phyloP scores from a whole-genome alignment of 2,329 filamentous ascomycete species.

The Colletotrichum caudatum region DNA sequence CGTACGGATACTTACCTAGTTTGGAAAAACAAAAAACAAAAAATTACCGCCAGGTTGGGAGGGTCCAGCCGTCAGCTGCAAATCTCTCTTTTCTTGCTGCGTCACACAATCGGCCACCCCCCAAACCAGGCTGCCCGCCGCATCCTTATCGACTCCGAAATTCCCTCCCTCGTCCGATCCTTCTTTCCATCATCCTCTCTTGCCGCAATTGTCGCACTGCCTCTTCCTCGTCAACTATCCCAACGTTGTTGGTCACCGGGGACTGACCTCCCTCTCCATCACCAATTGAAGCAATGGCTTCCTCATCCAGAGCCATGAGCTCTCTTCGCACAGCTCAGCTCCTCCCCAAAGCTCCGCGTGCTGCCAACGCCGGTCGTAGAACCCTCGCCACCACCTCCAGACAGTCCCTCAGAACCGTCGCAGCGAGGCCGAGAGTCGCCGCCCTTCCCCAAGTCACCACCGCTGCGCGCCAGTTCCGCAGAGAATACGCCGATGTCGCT shows the following conservation, averaged over 20 bases:
- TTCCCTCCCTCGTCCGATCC: conserved; percentile 30
- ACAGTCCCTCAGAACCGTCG: conserved; percentile 30
- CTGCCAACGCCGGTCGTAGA: conserved; percentile 48
- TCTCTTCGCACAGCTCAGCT: conserved; percentile 48
- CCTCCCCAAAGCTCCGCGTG: conserved; percentile 45
- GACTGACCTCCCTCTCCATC: conserved; percentile 36
- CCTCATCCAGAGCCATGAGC: conserved; percentile 58
- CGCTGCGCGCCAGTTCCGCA: conserved; percentile 56
- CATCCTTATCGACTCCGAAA: conserved; percentile 41
- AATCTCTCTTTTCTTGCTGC: conserved; percentile 33
- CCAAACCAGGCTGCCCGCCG: conserved; percentile 27
- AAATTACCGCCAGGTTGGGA: conserved; percentile 38
- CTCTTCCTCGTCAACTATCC: conserved; percentile 22
- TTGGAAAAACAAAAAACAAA: conserved; percentile 1
- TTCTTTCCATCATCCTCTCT: conserved; percentile 23
- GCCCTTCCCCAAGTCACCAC: conserved; percentile 40
- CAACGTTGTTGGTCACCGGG: conserved; percentile 23
- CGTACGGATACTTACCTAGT: background rate
- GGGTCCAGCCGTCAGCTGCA: conserved; percentile 38
- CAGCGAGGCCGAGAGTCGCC: conserved; percentile 34
- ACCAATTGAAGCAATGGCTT: conserved; percentile 57
- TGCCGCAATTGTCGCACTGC: conserved; percentile 30
- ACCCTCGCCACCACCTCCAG: conserved; percentile 51
- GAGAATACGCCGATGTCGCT: conserved; percentile 63
- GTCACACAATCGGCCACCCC: conserved; percentile 26